Base-by-base conservation (phyloP, 2,329 filamentous ascomycete genomes). In the Drechmeria coniospora region DNA sequence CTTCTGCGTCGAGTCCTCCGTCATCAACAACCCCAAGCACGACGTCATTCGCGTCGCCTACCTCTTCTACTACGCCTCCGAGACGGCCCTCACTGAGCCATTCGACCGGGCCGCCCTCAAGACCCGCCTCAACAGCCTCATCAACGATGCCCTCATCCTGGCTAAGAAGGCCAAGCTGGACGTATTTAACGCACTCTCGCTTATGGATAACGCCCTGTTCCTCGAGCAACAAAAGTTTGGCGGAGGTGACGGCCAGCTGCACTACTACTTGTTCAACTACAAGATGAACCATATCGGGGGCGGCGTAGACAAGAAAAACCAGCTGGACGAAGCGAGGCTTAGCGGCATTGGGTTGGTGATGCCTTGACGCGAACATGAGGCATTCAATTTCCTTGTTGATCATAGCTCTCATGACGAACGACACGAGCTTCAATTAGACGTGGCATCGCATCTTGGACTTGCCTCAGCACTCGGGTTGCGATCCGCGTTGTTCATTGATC, bases 241-340 rank as follows among this genome's bases (percentile, higher is more conserved):
- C 24, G 76, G 79, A 5, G 90, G 90, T 18, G 90, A 98, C 50
- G 90, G 90, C 25, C 83, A 90, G 51, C 63, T 98, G 42, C 84
- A 98, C 54, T 98, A 86, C 58, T 98, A 98, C 54, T 63, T 98
- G 18, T 98, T 92, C 67, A 98, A 98, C 57, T 98, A 94, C 62
- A 74, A 83, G 32, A 81, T 83, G 9, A 75, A 80, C 34, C 74
- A 76, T n/a, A 79, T 98, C 44, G 61, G 72, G 1, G 86, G 90
- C 26, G 90, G 90, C 14, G 74, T 95, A 23, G 75, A 94, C 50
- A 66, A 68, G 44, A 72, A 68, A 45, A 92, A 92, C 49, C 59
- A 73, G 42, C 63, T 87, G 21, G 86, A 93, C 47, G 70, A 76
- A 40, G 74, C 75, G 32, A 68, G 70, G 36, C 71, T 84, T 47